phyloP scores from a whole-genome alignment of 306 rosid genomes.

The Adenanthera pavonina region DNA sequence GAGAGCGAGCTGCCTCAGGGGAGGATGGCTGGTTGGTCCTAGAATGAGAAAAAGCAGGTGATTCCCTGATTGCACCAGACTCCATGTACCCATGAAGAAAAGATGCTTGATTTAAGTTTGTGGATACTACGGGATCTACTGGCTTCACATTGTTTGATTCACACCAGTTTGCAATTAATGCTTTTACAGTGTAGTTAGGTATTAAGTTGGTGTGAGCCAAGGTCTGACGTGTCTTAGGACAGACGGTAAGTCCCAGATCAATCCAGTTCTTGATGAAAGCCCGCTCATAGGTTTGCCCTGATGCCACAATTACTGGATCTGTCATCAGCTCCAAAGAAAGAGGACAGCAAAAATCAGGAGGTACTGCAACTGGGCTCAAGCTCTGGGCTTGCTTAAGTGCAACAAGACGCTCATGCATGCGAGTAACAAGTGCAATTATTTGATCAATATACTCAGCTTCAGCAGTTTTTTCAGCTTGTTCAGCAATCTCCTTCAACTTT shows the following conservation, averaged over 20 bases:
- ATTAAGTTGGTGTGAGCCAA: conserved; percentile 77
- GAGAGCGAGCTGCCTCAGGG: conserved; percentile 68
- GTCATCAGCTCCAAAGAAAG: conserved; percentile 97
- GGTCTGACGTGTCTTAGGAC: conserved; percentile 96
- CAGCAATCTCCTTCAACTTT: conserved; percentile 85
- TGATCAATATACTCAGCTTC: conserved; percentile 83
- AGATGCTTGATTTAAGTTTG: conserved; percentile 59
- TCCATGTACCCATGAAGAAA: conserved; percentile 66
- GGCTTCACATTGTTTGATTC: conserved; percentile 88
- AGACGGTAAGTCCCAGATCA: conserved; percentile 85
- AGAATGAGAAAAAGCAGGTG: conserved; percentile 59
- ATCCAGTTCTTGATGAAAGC: conserved; percentile 91
- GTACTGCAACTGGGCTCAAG: conserved; percentile 74
- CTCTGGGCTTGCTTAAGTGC: conserved; percentile 69
- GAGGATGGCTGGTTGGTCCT: conserved; percentile 63
- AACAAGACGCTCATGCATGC: conserved; percentile 70
- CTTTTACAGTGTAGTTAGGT: conserved; percentile 88
- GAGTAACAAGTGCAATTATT: conserved; percentile 63
- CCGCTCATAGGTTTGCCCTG: conserved; percentile 98
- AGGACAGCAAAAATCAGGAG: conserved; percentile 97
- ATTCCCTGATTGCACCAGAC: conserved; percentile 63
- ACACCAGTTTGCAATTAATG: conserved; percentile 89
- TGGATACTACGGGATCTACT: conserved; percentile 62
- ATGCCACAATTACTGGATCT: conserved; percentile 97
- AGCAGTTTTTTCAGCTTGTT: conserved; percentile 70